These are phyloP conservation scores for Magnolia changhungtana DNA, from an alignment of 164 flowering plant genomes.

Conservation along the genomic window DNA sequence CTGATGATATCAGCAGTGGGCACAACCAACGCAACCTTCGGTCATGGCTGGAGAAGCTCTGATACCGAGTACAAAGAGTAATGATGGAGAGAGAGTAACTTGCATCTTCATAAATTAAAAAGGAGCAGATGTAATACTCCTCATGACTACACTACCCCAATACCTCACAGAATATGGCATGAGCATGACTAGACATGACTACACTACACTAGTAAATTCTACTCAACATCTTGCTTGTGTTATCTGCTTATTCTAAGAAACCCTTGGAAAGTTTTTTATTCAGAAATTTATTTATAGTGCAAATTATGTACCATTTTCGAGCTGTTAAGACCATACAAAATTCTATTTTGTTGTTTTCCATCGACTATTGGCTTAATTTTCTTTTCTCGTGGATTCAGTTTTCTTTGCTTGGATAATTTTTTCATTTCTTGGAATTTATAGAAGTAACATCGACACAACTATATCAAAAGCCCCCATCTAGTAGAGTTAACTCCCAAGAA, in stretches of 20 bases:
- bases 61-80: too few relatives aligned
- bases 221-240: neutral
- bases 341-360: neutral
- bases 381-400: neutral
- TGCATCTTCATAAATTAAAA: too few relatives aligned
- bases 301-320: neutral
- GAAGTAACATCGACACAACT: conserved; percentile 25
- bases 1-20: too few relatives aligned
- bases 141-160: too few relatives aligned
- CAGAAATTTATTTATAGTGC: neutral
- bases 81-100: too few relatives aligned
- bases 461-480: conserved; percentile 29
- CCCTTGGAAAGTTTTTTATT: neutral
- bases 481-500: conserved; percentile 8
- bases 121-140: too few relatives aligned
- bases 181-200: neutral
- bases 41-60: too few relatives aligned
- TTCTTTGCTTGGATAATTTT: neutral
- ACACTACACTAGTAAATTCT: neutral
- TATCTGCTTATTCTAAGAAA: neutral
- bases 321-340: neutral
- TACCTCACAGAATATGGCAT: neutral
- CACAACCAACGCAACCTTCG: too few relatives aligned
- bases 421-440: conserved; percentile 13
- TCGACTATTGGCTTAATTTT: neutral